Evolutionary conservation across 495 filamentous ascomycete species (phyloP).

Genomic region (Pyronema omphalodes): DNA sequence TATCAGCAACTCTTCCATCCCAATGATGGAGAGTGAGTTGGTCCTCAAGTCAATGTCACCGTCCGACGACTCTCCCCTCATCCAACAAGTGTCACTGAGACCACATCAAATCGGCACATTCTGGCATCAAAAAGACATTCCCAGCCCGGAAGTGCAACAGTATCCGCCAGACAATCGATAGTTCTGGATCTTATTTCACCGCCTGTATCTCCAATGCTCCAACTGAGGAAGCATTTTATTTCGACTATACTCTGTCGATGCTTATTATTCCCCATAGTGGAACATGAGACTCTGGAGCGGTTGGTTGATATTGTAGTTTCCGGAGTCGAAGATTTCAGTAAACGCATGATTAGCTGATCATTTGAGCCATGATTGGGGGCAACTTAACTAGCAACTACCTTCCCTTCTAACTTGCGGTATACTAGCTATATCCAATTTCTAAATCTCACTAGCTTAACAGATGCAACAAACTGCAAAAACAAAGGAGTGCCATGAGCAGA

Average conservation of each 20-base stretch:
- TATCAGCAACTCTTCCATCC: no score
- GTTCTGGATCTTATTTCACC: slow-evolving; percentile 6
- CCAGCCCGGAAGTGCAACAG: slow-evolving; percentile 13
- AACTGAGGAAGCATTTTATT: slow-evolving; percentile 12
- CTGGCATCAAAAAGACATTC: slow-evolving; percentile 20
- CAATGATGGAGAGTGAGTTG: slow-evolving; percentile 24
- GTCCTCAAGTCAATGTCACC: slow-evolving; percentile 24
- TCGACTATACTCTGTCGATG: slow-evolving; percentile 8
- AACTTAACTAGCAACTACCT: no score
- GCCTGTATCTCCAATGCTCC: no score
- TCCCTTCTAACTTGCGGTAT: no score
- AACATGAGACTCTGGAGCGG: slow-evolving; percentile 24
- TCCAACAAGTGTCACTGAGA: slow-evolving; percentile 23
- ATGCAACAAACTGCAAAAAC: no score
- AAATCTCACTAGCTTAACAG: no score
- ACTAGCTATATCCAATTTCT: no score
- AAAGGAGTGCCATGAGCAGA: no score
- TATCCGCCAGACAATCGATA: slow-evolving; percentile 15
- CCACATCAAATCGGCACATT: slow-evolving; percentile 23
- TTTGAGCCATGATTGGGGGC: no score
- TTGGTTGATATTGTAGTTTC: slow-evolving; percentile 24
- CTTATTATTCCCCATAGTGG: slow-evolving; percentile 24
- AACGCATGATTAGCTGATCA: slow-evolving; percentile 22
- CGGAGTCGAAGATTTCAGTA: slow-evolving; percentile 25
- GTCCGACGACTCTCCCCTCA: slow-evolving; percentile 19